Evolutionary conservation across 2,329 filamentous ascomycete species (phyloP).

Genomic region (Arthrobotrys sphaeroides): DNA sequence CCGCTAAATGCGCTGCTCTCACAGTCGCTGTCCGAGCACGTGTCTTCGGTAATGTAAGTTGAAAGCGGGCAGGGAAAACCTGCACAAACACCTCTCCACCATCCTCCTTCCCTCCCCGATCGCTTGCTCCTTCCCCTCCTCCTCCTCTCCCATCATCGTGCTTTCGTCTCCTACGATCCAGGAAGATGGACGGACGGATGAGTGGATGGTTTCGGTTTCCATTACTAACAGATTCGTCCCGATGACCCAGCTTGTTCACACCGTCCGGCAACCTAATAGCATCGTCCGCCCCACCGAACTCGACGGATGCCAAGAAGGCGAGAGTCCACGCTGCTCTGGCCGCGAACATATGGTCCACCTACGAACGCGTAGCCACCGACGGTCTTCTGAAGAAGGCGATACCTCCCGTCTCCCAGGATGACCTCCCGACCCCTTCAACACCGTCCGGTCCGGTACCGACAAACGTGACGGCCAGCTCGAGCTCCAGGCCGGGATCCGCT

Average conservation of each 20-base stretch:
- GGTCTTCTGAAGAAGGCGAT: slow-evolving; percentile 56
- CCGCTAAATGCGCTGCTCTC: slow-evolving; percentile 58
- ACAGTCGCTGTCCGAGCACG: slow-evolving; percentile 57
- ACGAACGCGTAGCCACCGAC: slow-evolving; percentile 56
- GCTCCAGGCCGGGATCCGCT: not conserved
- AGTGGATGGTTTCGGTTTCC: not conserved
- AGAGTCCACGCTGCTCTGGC: slow-evolving; percentile 58
- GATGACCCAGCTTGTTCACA: slow-evolving; percentile 56
- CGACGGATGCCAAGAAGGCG: slow-evolving; percentile 57
- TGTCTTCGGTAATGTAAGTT: slow-evolving; percentile 57
- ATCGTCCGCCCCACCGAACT: slow-evolving; percentile 56
- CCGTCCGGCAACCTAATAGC: slow-evolving; percentile 57
- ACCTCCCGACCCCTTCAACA: slow-evolving; percentile 14
- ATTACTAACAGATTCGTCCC: slow-evolving; percentile 5
- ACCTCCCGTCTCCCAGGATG: slow-evolving; percentile 27
- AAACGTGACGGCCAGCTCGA: slow-evolving; percentile 2
- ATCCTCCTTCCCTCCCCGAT: slow-evolving; percentile 7
- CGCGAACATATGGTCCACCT: slow-evolving; percentile 57
- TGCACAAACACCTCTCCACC: slow-evolving; percentile 49
- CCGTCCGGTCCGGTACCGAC: slow-evolving; percentile 11
- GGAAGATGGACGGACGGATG: no score
- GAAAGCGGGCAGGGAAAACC: slow-evolving; percentile 49
- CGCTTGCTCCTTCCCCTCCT: not conserved
- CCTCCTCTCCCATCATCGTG: not conserved
- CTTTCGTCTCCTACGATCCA: not conserved